These are phyloP conservation scores for Penicillium turbatum DNA, from an alignment of 495 filamentous ascomycete genomes.

Conservation along the genomic window DNA sequence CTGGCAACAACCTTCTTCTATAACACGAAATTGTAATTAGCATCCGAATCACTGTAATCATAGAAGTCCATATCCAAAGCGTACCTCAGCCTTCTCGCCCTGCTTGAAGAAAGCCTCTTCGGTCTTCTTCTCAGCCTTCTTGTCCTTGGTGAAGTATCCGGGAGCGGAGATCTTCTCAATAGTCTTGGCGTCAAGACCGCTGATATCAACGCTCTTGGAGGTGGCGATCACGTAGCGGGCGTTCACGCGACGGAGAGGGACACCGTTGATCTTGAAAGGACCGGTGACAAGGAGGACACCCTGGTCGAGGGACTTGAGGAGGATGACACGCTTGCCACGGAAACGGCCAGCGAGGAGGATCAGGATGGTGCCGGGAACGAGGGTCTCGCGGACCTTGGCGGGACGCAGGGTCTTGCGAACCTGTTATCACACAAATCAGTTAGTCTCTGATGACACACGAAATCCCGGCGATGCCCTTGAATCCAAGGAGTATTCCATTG, in stretches of 20 bases:
- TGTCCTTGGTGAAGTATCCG: slow-evolving; percentile 95
- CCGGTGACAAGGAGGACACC: slow-evolving; percentile 98
- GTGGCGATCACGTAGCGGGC: slow-evolving; percentile 98
- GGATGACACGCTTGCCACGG: slow-evolving; percentile 99
- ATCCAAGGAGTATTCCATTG: slow-evolving; percentile 1
- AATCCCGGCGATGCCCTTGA: background rate
- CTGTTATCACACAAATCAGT: slow-evolving; percentile 49
- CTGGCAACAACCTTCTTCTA: slow-evolving; percentile 94
- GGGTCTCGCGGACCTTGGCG: slow-evolving; percentile 75
- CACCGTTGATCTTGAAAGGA: slow-evolving; percentile 99
- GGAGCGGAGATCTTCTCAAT: slow-evolving; percentile 77
- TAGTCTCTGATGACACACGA: slow-evolving; percentile 26
- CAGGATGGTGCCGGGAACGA: slow-evolving; percentile 88
- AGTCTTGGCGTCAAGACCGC: slow-evolving; percentile 74
- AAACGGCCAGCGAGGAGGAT: slow-evolving; percentile 99
- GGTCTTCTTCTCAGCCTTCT: slow-evolving; percentile 84
- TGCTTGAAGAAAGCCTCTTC: slow-evolving; percentile 98
- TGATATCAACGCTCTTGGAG: slow-evolving; percentile 79
- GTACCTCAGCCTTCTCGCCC: slow-evolving; percentile 93
- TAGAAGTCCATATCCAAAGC: slow-evolving; percentile 24
- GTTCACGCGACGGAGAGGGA: slow-evolving; percentile 96
- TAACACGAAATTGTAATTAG: slow-evolving; percentile 21
- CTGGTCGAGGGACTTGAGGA: slow-evolving; percentile 93
- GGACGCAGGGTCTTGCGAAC: slow-evolving; percentile 90
- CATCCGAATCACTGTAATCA: slow-evolving; percentile 7